Base-by-base conservation (phyloP, 441 rosid genomes). In the Croton laevigatus region DNA sequence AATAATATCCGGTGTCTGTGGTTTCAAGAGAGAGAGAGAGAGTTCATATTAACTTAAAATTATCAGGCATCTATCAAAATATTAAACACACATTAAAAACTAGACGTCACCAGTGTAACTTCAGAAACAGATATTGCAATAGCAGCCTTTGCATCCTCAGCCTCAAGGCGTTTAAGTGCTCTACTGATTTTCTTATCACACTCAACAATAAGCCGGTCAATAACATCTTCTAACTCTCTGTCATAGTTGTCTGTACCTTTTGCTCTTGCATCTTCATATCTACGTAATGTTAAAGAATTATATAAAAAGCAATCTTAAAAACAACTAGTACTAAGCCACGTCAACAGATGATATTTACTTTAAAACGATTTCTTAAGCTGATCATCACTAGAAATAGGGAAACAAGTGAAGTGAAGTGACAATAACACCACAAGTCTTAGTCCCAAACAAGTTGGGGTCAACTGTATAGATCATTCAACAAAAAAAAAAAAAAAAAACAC, bases 71-170 rank as follows among this genome's bases (percentile, higher is more conserved):
- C 61, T 14, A 60, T 57, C 57, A 36, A 61, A n/a, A 6, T 3
- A 32, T 48, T 8, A 51, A 36, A 59, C 1, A 62, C 3, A 61
- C 40, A 59, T 6, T 6, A 14, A 71, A 45, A n/a, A 40, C 46
- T 34, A 16, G 37, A 19, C 71, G 51, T 67, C 66, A 95, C 99
- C 98, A 79, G 99, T 17, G 99, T 95, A 82, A 95, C 97, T 82
- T 95, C 94, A 7, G 97, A 84, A 51, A 95, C 98, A 3, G 98
- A 93, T 77, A 95, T 95, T 11, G 99, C 99, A 76, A 93, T 89
- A 34, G 99, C 99, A 75, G 99, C 98, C 87, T 95, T 95, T 9
- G 99, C 98, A 75, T 95, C 99, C 19, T 95, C 99, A 76, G 90
- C 98, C 75, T 93, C 98, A 64, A 95, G 97, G 71, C 99, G 97